Conservation (phyloP, 768 basidiomycete species). For the Tephrocybe rancida region DNA sequence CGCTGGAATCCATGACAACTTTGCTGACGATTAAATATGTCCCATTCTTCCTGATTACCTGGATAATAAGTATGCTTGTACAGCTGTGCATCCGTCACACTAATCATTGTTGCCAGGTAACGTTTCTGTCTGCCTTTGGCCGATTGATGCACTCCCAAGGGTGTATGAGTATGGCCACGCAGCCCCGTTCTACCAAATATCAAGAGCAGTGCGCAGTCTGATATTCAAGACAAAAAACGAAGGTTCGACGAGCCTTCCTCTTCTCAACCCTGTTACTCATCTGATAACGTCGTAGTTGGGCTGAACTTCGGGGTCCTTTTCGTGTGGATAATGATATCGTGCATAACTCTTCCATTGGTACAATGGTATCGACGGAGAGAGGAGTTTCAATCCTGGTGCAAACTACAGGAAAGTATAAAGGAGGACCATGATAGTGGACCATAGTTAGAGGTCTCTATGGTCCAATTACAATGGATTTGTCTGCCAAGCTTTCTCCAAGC, state of each 20-base stretch:
- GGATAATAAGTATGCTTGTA: slow-evolving; percentile 48
- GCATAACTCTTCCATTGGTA: slow-evolving; percentile 49
- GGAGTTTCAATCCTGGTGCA: slow-evolving; percentile 5
- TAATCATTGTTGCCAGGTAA: slow-evolving; percentile 33
- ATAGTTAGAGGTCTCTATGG: too few species aligned
- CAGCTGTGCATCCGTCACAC: not conserved
- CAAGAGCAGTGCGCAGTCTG: slow-evolving; percentile 51
- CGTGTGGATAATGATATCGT: slow-evolving; percentile 52
- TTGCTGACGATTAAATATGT: slow-evolving; percentile 46
- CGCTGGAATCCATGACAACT: slow-evolving; percentile 52
- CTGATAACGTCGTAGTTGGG: slow-evolving; percentile 37
- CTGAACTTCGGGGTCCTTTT: slow-evolving; percentile 55
- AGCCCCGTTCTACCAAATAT: slow-evolving; percentile 64
- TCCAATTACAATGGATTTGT: too few species aligned
- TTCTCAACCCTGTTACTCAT: not conserved
- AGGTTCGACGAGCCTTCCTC: slow-evolving; percentile 31
- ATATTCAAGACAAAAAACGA: slow-evolving; percentile 56
- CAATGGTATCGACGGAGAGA: slow-evolving; percentile 34
- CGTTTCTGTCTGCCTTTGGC: slow-evolving; percentile 50
- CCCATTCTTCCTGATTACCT: slow-evolving; percentile 50
- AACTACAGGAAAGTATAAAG: slow-evolving; percentile 6
- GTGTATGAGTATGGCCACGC: slow-evolving; percentile 58
- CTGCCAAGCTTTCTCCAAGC: too few species aligned
- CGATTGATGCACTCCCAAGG: slow-evolving; percentile 47
- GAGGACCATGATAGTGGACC: not conserved